Percentiles rank a stretch among this genome's conserved stretches.
These are phyloP conservation scores for Colletotrichum neosansevieriae DNA, from an alignment of 2,329 filamentous ascomycete species.

Conservation along the genomic window DNA sequence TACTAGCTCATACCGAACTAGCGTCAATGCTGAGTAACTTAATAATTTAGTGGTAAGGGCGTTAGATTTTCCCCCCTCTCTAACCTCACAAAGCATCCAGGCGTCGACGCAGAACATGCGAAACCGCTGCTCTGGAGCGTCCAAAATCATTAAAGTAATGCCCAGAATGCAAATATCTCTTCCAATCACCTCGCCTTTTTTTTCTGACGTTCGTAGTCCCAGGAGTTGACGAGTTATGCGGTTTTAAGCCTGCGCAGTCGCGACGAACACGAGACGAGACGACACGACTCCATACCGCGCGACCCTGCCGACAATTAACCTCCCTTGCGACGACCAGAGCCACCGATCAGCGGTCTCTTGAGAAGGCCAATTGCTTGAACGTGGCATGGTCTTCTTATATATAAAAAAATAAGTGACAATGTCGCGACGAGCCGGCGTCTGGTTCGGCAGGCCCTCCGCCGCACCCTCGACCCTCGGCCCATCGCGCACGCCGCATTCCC, in stretches of 20 bases:
- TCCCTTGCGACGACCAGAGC: neutral
- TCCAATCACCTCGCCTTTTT: neutral
- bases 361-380: neutral
- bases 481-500: neutral
- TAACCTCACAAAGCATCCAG: neutral
- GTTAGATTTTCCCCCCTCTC: neutral
- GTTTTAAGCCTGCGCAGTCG: neutral
- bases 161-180: too few relatives aligned
- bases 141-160: neutral
- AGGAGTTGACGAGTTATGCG: neutral
- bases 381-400: conserved; percentile 16
- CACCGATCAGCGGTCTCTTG: neutral
- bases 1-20: too few relatives aligned
- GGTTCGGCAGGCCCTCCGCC: conserved; percentile 25
- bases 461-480: neutral
- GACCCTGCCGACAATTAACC: neutral
- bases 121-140: too few relatives aligned
- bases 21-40: neutral
- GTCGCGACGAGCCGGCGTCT: conserved; percentile 26
- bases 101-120: neutral
- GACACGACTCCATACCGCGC: conserved; percentile 12
- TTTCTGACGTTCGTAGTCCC: neutral
- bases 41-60: neutral
- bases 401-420: conserved; percentile 1
- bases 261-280: conserved; percentile 8